Evolutionary conservation across 129 eudicot genomes (phyloP).

Genomic region (Saussurea involucrata): DNA sequence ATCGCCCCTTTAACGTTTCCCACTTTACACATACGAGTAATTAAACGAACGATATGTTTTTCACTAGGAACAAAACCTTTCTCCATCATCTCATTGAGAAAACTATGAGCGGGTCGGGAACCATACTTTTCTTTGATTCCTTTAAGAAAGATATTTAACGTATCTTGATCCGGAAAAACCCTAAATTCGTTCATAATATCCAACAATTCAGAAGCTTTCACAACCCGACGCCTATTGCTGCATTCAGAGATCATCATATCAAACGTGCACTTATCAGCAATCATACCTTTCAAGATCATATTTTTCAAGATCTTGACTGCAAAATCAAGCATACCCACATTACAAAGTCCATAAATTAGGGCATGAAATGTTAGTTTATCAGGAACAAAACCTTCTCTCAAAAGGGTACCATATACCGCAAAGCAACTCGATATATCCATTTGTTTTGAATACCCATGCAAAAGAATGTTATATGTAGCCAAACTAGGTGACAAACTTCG

Average conservation of each 20-base stretch:
- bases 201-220: conserved; percentile 62
- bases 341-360: conserved; percentile 56
- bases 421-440: conserved; percentile 44
- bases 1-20: conserved; percentile 62
- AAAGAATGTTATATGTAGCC: conserved; percentile 79
- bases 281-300: conserved; percentile 54
- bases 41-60: conserved; percentile 49
- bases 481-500: conserved; percentile 46
- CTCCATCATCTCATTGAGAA: conserved; percentile 62
- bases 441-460: conserved; percentile 71
- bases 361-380: conserved; percentile 74
- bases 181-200: conserved; percentile 45
- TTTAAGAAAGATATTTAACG: conserved; percentile 48
- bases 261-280: conserved; percentile 51
- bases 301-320: conserved; percentile 61
- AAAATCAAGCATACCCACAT: conserved; percentile 58
- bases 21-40: conserved; percentile 62
- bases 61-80: conserved; percentile 56
- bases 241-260: conserved; percentile 55
- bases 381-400: conserved; percentile 57
- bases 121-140: conserved; percentile 52
- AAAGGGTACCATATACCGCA: conserved; percentile 42
- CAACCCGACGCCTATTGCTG: conserved; percentile 51
- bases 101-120: conserved; percentile 24
- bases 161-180: conserved; percentile 49